Conservation (phyloP, 179 eudicot genomes). For the Beta macrorhiza region DNA sequence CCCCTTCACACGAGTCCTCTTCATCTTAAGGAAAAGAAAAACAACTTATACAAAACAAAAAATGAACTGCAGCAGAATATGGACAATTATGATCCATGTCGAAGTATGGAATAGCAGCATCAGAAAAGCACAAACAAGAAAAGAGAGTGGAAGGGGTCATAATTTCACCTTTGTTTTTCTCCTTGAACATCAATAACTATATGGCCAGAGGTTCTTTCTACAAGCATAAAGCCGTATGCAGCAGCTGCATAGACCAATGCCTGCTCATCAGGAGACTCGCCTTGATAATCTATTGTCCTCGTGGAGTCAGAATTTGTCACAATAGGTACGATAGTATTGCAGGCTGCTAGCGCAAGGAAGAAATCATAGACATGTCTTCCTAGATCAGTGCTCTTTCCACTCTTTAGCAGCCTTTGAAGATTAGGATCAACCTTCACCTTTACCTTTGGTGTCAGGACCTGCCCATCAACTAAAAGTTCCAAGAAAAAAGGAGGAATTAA, state of each 20-base stretch:
- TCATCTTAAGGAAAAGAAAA: too few relatives aligned
- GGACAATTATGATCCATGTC: background rate
- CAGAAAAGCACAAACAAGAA: constrained; percentile 12
- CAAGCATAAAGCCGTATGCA: constrained; percentile 83
- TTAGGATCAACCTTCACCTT: constrained; percentile 74
- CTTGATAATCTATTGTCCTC: constrained; percentile 82
- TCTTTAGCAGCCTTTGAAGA: constrained; percentile 49
- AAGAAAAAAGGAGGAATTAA: constrained; percentile 17
- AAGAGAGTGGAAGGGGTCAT: background rate
- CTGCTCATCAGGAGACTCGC: constrained; percentile 99
- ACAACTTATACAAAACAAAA: too few relatives aligned
- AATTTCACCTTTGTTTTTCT: constrained; percentile 69
- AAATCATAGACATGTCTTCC: constrained; percentile 58
- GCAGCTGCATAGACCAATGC: constrained; percentile 99
- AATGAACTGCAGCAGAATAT: background rate
- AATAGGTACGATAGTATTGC: constrained; percentile 95
- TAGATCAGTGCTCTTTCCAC: constrained; percentile 44
- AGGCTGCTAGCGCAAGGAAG: constrained; percentile 94
- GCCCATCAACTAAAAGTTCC: constrained; percentile 58
- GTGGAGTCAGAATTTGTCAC: constrained; percentile 59
- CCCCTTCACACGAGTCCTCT: too few relatives aligned
- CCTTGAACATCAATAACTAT: constrained; percentile 89
- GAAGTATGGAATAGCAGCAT: constrained; percentile 13
- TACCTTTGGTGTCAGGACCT: constrained; percentile 79
- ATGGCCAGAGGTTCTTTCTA: constrained; percentile 95